Base-by-base conservation (phyloP, 148 eudicot genomes). In the Drosera capensis region DNA sequence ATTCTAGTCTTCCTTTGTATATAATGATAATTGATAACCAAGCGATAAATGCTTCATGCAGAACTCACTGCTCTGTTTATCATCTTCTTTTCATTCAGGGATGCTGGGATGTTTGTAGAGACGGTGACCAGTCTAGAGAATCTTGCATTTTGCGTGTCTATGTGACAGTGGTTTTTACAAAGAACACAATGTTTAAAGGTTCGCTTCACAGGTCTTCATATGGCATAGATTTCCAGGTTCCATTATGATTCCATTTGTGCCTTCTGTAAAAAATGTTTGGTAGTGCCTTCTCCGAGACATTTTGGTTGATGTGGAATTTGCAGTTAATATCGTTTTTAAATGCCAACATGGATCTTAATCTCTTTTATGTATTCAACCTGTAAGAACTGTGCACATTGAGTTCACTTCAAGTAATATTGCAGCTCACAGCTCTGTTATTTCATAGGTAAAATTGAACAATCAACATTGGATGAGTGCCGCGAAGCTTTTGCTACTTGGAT, bases 101-200 rank as follows among this genome's bases (percentile, higher is more conserved):
- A 35, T 54, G 61, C 40, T 88, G 94, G 97, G 86, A 88, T 71
- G 77, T 88, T 49, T 59, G 60, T 68, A 57, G 59, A 59, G 79
- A 62, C 49, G 62, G 45, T 28, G 60, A 60, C 29, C 62, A 42
- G 57, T 59, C 76, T 8, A 54, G 35, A 49, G 52, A 60, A 49
- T 49, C 74, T 43, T 87, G 96, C 61, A 57, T 48, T 48, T 58
- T 80, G 63, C 71, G 70, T 63, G 71, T 88, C 14, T 73, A 72
- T 72, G 57, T 61, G 23, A 77, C 66, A 59, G 92, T 88, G 48
- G 78, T 68, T 47, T 88, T 88, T 64, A 66, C 81, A 9, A 88
- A 83, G 74, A 80, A 52, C 54, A 88, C 97, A 16, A 75, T 88
- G 59, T 83, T 66, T 64, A 88, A 68, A 78, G 97, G 97, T 88